Conservation (phyloP, 2,329 filamentous ascomycete species). For the Seiridium unicorne region DNA sequence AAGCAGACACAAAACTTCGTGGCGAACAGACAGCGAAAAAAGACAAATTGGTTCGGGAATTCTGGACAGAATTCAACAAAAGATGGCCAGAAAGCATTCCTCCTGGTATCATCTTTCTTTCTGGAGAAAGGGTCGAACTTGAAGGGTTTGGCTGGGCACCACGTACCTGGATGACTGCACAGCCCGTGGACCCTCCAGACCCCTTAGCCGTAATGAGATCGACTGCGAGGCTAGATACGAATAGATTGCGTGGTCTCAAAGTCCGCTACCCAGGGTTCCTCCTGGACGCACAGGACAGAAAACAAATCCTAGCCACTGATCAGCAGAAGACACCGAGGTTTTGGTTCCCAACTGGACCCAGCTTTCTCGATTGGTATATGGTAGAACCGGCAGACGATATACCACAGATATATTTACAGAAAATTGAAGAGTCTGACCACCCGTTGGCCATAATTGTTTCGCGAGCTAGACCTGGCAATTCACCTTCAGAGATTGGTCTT, state of each 20-base stretch:
- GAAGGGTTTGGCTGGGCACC: conserved; percentile 1
- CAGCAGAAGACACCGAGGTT: neutral
- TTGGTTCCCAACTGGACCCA: neutral
- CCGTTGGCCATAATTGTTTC: neutral
- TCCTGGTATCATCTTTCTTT: conserved; percentile 2
- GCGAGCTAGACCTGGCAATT: neutral
- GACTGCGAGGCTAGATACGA: neutral
- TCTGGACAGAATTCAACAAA: neutral
- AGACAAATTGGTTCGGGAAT: neutral
- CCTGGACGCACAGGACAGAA: neutral
- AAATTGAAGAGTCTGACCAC: neutral
- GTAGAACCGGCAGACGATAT: neutral
- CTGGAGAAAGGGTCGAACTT: neutral
- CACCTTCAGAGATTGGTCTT: neutral
- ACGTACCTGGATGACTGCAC: conserved; percentile 3
- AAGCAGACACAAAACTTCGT: neutral
- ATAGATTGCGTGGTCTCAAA: neutral
- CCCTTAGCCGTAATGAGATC: neutral
- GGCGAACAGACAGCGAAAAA: neutral
- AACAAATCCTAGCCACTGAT: neutral
- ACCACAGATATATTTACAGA: neutral
- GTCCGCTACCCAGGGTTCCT: conserved; percentile 6
- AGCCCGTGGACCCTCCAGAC: conserved; percentile 2
- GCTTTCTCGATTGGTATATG: neutral
- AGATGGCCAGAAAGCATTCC: neutral